These are phyloP conservation scores for Talaromyces sp. DNA, from an alignment of 2,329 filamentous ascomycete species.

Conservation along the genomic window DNA sequence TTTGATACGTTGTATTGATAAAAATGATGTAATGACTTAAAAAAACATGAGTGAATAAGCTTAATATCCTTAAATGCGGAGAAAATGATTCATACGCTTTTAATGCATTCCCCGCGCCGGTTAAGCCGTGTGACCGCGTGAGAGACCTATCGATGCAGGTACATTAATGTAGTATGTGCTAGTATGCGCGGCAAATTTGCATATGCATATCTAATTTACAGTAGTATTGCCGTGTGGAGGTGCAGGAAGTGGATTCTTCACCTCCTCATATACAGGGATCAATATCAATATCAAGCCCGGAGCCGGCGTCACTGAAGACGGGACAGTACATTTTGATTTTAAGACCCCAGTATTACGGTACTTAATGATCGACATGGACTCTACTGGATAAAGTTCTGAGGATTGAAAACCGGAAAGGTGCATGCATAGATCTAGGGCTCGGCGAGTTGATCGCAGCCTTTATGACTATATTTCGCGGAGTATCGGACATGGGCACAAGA, in stretches of 20 bases:
- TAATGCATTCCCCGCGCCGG: not conserved
- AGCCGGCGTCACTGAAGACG: not conserved
- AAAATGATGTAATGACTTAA: not conserved
- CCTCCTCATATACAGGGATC: not conserved
- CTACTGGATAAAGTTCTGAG: too few relatives aligned
- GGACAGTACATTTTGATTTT: not conserved
- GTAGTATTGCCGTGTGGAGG: not conserved
- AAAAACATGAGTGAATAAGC: not conserved
- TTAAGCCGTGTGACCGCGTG: not conserved
- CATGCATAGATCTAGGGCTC: not conserved
- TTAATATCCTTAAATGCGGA: not conserved
- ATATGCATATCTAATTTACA: not conserved
- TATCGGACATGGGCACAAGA: not conserved
- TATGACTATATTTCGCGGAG: not conserved
- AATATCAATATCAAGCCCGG: not conserved
- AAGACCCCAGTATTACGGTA: not conserved
- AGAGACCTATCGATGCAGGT: not conserved
- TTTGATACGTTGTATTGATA: not conserved
- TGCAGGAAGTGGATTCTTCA: not conserved
- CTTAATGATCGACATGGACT: not conserved
- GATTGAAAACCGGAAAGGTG: not conserved
- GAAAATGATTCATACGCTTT: not conserved
- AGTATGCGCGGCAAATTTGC: not conserved
- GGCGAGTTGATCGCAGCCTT: not conserved
- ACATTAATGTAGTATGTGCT: not conserved